A percentile compares a stretch with the other conserved stretches of the same genome.
Conservation (phyloP, 352 stramenopile genomes). For the Phytophthora pluvialis region DNA sequence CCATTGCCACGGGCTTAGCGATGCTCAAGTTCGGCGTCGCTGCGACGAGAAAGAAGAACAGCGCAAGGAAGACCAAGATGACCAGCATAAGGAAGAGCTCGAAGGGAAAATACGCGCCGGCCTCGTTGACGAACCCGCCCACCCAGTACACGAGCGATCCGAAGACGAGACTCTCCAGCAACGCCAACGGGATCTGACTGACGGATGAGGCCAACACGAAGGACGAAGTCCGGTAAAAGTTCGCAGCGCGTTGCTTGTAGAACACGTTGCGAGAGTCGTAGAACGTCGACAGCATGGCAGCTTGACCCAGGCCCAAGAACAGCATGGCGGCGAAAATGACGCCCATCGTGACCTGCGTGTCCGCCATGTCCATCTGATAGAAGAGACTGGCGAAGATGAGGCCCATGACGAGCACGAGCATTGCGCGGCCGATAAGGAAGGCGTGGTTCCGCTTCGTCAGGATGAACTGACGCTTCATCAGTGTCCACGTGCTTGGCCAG, state of each 20-base stretch:
- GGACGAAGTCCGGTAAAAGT: constrained; percentile 86
- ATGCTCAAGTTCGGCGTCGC: constrained; percentile 51
- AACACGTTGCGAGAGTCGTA: constrained; percentile 75
- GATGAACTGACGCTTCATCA: constrained; percentile 70
- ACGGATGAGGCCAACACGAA: constrained; percentile 75
- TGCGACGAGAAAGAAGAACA: constrained; percentile 63
- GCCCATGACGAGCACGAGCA: constrained; percentile 61
- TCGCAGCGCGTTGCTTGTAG: constrained; percentile 89
- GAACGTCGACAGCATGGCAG: constrained; percentile 79
- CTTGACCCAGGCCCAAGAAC: constrained; percentile 75
- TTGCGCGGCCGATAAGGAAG: constrained; percentile 54
- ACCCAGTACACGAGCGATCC: constrained; percentile 90
- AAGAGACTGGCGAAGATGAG: constrained; percentile 62
- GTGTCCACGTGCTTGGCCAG: constrained; percentile 46
- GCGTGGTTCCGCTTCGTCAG: constrained; percentile 70
- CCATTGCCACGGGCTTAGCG: constrained; percentile 62
- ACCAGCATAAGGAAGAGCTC: constrained; percentile 72
- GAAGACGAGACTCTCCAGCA: constrained; percentile 87
- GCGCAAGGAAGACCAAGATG: constrained; percentile 53
- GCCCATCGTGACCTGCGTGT: constrained; percentile 73
- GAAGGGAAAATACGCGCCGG: constrained; percentile 73
- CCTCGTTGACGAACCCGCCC: constrained; percentile 64
- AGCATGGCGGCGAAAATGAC: constrained; percentile 86
- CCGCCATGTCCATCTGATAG: constrained; percentile 52
- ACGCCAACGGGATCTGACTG: constrained; percentile 60